Conservation (phyloP, 768 basidiomycete species). For the Suillus discolor region DNA sequence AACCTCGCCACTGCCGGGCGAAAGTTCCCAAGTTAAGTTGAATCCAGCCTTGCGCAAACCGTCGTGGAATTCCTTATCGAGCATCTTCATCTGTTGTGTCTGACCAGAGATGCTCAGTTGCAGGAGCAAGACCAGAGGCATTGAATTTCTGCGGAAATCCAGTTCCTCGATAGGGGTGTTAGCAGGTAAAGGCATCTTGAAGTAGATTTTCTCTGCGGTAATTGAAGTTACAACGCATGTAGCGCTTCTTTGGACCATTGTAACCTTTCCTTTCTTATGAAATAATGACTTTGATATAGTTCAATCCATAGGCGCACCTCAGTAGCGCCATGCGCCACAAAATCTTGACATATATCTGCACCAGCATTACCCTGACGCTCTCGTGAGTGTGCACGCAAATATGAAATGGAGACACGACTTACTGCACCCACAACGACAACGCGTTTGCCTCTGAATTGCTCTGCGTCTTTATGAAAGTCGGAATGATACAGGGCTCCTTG, state of each 20-base stretch:
- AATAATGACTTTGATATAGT: neutral
- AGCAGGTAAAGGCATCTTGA: neutral
- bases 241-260: constrained; percentile 2
- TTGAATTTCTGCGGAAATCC: neutral
- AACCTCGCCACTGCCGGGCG: neutral
- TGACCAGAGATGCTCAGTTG: neutral
- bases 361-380: neutral
- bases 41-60: constrained; percentile 3
- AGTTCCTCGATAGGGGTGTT: neutral
- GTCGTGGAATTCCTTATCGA: constrained; percentile 3
- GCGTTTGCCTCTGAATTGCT: constrained; percentile 55
- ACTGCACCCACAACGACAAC: constrained; percentile 55
- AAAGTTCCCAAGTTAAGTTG: constrained; percentile 2
- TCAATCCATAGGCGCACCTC: neutral
- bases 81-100: neutral
- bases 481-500: constrained; percentile 56
- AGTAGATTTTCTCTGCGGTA: neutral
- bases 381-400: neutral
- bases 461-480: constrained; percentile 43
- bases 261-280: neutral
- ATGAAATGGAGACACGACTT: neutral
- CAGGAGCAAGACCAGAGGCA: neutral
- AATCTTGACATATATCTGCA: constrained; percentile 1
- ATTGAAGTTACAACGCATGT: neutral
- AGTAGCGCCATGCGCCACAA: neutral